These are phyloP conservation scores for Pestalotiopsis sp. DNA, from an alignment of 2,329 filamentous ascomycete species.

Conservation along the genomic window DNA sequence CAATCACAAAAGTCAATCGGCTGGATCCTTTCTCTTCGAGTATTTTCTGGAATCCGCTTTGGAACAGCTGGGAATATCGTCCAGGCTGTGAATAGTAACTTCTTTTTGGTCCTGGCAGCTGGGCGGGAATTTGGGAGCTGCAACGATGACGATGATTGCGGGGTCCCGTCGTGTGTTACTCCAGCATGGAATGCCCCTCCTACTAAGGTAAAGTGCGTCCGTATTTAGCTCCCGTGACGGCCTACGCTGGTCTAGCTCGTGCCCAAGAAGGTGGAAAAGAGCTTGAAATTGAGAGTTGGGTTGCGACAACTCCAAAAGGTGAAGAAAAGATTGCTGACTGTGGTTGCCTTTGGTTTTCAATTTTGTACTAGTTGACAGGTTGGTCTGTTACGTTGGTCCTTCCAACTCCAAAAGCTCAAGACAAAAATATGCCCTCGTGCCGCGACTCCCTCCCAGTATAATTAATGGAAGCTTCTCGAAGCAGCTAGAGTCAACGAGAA, in stretches of 20 bases:
- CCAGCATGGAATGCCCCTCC: not conserved
- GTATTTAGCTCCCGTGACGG: conserved; percentile 5
- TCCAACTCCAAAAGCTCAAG: not conserved
- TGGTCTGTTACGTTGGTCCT: too few species aligned
- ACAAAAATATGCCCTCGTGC: not conserved
- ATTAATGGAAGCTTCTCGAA: not conserved
- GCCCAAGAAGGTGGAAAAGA: not conserved
- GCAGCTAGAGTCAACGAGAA: not conserved
- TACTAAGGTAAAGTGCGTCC: not conserved
- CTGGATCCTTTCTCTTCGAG: not conserved
- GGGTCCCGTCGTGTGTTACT: not conserved
- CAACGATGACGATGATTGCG: conserved; percentile 12
- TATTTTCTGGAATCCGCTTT: conserved; percentile 11
- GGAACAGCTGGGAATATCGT: not conserved
- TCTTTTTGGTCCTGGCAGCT: not conserved
- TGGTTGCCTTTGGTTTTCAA: not conserved
- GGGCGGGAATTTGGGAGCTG: not conserved
- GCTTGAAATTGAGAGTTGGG: not conserved
- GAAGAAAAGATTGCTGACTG: not conserved
- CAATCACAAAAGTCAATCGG: not conserved
- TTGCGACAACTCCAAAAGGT: not conserved
- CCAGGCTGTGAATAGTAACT: not conserved
- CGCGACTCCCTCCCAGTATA: not conserved
- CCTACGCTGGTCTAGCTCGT: not conserved
- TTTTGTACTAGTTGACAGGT: not conserved